These are phyloP conservation scores for Kuraishia hungarica DNA, from an alignment of 805 yeast genomes.

Conservation along the genomic window DNA sequence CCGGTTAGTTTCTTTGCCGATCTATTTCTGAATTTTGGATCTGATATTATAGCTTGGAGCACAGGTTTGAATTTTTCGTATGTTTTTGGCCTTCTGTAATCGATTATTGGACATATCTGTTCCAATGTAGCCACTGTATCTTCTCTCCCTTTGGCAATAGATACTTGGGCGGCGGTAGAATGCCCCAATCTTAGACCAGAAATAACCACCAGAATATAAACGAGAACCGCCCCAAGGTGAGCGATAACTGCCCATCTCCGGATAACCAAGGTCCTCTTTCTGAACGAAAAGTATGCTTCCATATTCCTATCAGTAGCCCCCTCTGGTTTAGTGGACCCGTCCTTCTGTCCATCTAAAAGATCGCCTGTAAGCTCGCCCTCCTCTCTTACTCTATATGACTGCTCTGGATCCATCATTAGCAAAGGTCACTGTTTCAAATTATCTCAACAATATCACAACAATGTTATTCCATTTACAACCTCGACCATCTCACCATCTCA, in stretches of 20 bases:
- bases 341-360: not conserved
- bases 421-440: no score
- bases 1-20: constrained; percentile 35
- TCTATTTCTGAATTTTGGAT: constrained; percentile 21
- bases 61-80: constrained; percentile 24
- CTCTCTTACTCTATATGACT: no score
- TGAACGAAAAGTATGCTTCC: no score
- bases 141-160: not conserved
- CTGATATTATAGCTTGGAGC: constrained; percentile 24
- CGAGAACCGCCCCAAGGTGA: not conserved
- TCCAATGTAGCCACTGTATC: not conserved
- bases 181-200: not conserved
- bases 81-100: constrained; percentile 19
- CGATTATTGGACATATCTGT: constrained; percentile 9
- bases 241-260: no score
- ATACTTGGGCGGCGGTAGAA: not conserved
- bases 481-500: no score
- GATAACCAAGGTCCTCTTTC: no score
- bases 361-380: no score
- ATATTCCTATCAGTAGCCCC: no score
- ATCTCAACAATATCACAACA: no score
- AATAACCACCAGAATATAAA: no score
- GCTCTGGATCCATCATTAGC: no score
- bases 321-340: not conserved
- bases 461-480: no score